Base-by-base conservation (phyloP, 1,139 yeast species). In the Magnusiomyces paraingens region DNA sequence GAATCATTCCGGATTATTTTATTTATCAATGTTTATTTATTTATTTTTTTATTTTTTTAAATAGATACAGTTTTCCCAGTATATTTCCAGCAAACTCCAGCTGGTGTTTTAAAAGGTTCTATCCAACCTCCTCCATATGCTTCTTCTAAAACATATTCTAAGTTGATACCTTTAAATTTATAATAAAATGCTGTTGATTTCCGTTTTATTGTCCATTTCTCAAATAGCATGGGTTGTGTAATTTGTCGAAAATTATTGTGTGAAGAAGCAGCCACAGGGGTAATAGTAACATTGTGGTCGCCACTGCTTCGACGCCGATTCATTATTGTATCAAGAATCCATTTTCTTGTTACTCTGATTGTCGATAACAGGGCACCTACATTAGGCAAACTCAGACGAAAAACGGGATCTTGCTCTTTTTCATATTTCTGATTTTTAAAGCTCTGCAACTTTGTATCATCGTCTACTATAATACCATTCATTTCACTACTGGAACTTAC, bases 111-210 rank as follows among this genome's bases (percentile, higher is more conserved):
- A 26, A 48, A 45, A 11, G 45, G 45, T 14, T 49, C 52, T 26
- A 45, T 44, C 52, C 52, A 52, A 2, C 55, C 55, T 2, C 55
- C 55, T 20, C 55, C 55, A 38, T 46, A 49, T 2, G 50, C 48
- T 26, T 53, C 55, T 18, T 49, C 35, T 6, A 53, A 35, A 8
- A 49, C 50, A 15, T 39, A 35, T 12, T 49, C 41, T 29, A 53
- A 17, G 14, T 35, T 36, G 22, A 53, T 15, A 4, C 55, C 55
- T 39, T 46, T 53, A 20, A 29, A 50, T 45, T 50, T 49, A 22
- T 21, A 22, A 52, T 51, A 53, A 17, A 46, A 21, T 11, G 41
- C 15, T 2, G 40, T 3, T 18, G 35, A 15, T 4, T 32, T 46
- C 2, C 17, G 17, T 35, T 46, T 46, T 14, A 32, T 32, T 2